These are phyloP conservation scores for Trametes gibbosa DNA, from an alignment of 768 basidiomycete genomes.

Conservation along the genomic window DNA sequence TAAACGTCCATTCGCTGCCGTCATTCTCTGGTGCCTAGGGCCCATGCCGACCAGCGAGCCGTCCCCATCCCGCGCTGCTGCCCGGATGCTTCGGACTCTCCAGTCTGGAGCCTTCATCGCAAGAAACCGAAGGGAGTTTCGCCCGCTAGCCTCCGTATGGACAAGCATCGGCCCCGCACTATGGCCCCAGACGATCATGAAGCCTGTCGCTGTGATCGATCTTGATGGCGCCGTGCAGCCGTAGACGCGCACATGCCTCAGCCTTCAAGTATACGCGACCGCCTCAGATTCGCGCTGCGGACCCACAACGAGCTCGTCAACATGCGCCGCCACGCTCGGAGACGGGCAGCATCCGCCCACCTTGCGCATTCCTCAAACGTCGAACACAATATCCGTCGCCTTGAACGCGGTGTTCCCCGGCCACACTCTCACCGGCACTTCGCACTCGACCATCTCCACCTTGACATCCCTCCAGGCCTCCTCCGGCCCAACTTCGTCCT, in stretches of 20 bases:
- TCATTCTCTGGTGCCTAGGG: not conserved
- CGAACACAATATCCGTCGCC: slow-evolving; percentile 74
- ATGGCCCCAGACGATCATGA: not conserved
- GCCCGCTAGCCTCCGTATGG: slow-evolving; percentile 4
- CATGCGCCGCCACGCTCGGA: too few relatives aligned
- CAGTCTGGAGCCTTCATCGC: slow-evolving; percentile 1
- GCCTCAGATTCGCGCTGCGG: too few relatives aligned
- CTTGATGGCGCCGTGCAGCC: not conserved
- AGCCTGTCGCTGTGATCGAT: slow-evolving; percentile 3
- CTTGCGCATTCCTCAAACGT: slow-evolving; percentile 41
- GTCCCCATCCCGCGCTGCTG: not conserved
- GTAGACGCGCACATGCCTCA: not conserved
- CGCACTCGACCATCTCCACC: slow-evolving; percentile 91
- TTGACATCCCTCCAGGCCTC: slow-evolving; percentile 64
- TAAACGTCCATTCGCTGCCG: slow-evolving; percentile 4
- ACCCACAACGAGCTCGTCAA: too few relatives aligned
- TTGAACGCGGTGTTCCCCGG: slow-evolving; percentile 88
- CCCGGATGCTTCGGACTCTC: not conserved
- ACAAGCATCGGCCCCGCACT: slow-evolving; percentile 1
- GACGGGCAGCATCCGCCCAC: too few relatives aligned
- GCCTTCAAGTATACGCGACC: too few relatives aligned
- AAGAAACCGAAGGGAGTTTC: not conserved
- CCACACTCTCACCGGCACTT: slow-evolving; percentile 86
- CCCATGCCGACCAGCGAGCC: slow-evolving; percentile 2
- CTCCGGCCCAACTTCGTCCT: slow-evolving; percentile 42